A percentile compares a stretch with the other conserved stretches of the same genome.
Conservation (phyloP, 345 rosid genomes). For the Durio zibethinus region DNA sequence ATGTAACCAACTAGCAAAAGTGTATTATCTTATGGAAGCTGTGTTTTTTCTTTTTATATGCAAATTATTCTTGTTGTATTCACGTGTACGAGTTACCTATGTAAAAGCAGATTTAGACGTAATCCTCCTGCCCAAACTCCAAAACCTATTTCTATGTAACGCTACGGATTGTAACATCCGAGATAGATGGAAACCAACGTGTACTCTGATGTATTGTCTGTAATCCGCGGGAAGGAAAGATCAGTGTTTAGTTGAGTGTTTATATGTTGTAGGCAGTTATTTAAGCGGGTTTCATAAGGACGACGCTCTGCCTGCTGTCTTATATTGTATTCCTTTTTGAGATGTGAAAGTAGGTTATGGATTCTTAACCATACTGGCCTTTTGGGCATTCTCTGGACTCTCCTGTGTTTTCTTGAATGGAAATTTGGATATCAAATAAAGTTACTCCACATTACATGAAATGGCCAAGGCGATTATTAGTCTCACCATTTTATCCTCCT, state of each 20-base stretch:
- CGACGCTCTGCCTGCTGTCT: background rate
- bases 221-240: background rate
- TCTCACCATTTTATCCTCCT: too few relatives aligned
- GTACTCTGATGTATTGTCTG: background rate
- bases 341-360: too few relatives aligned
- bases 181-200: background rate
- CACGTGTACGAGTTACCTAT: slow-evolving; percentile 11
- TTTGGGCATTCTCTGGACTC: background rate
- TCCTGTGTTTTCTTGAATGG: background rate
- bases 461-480: background rate
- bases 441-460: background rate
- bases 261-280: background rate
- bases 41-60: slow-evolving; percentile 22
- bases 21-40: slow-evolving; percentile 29
- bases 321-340: too few relatives aligned
- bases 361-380: background rate
- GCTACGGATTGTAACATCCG: background rate
- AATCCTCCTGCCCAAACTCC: background rate
- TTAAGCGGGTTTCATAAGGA: background rate
- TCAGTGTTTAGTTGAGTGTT: background rate
- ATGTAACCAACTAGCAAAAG: slow-evolving; percentile 16
- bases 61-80: slow-evolving; percentile 19
- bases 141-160: background rate
- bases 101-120: slow-evolving; percentile 34
- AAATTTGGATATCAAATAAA: background rate